phyloP scores from a whole-genome alignment of 495 filamentous ascomycete genomes.

The Daldinia vernicosa region DNA sequence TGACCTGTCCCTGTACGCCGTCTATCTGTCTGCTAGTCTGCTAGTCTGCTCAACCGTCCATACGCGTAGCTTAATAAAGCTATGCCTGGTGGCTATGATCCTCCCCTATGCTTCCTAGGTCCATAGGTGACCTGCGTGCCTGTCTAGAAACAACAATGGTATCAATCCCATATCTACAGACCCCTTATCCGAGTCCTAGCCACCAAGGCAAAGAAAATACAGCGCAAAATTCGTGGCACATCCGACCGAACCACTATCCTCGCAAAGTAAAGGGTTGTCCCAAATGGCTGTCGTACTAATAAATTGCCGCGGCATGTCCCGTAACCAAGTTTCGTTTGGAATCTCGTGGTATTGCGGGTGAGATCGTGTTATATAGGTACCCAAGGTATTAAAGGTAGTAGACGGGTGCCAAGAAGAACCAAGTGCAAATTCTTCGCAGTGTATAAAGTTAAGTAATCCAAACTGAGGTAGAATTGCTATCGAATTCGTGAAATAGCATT shows the following conservation, averaged over 20 bases:
- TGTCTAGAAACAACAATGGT: slow-evolving; percentile 41
- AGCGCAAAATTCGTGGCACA: slow-evolving; percentile 14
- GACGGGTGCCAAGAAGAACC: neutral
- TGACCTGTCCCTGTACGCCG: neutral
- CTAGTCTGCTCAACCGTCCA: neutral
- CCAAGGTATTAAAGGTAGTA: slow-evolving; percentile 9
- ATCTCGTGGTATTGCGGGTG: neutral
- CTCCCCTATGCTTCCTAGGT: neutral
- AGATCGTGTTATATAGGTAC: neutral
- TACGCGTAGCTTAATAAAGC: neutral
- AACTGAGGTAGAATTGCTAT: slow-evolving; percentile 1
- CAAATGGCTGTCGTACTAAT: neutral
- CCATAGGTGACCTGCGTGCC: slow-evolving; percentile 25
- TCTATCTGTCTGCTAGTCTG: slow-evolving; percentile 3
- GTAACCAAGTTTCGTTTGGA: neutral
- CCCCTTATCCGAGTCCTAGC: slow-evolving; percentile 14
- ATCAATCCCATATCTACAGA: slow-evolving; percentile 43
- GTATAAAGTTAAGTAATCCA: slow-evolving; percentile 1
- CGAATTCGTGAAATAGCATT: slow-evolving; percentile 18
- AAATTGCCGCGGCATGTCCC: neutral
- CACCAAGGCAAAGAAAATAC: slow-evolving; percentile 24
- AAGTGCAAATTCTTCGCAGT: neutral
- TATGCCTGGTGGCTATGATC: slow-evolving; percentile 3
- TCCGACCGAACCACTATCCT: slow-evolving; percentile 21
- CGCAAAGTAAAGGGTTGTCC: slow-evolving; percentile 21